A percentile compares a stretch with the other conserved stretches of the same genome.
phyloP scores from a whole-genome alignment of 208 protist species.

The Leishmania amazonensis region DNA sequence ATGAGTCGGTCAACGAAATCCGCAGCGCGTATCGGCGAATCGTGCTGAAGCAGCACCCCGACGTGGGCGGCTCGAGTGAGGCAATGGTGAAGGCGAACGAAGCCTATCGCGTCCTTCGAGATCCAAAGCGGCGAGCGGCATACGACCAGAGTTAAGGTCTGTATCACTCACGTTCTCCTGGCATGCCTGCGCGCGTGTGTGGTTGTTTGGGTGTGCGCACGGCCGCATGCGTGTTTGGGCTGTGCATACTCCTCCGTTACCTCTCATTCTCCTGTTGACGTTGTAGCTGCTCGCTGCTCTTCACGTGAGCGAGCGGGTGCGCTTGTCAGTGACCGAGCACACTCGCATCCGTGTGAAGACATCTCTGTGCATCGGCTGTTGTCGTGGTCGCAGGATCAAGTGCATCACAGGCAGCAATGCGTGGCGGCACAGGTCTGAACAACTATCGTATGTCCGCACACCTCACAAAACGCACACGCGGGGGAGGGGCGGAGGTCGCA shows the following conservation, averaged over 20 bases:
- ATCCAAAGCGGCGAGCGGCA: slow-evolving; percentile 92
- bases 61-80: slow-evolving; percentile 76
- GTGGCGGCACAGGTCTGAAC: not conserved
- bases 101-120: slow-evolving; percentile 98
- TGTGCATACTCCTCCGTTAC: no score
- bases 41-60: slow-evolving; percentile 82
- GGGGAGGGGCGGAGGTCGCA: not conserved
- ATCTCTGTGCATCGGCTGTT: not conserved
- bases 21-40: slow-evolving; percentile 81
- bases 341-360: not conserved
- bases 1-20: slow-evolving; percentile 91
- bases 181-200: not conserved
- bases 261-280: not conserved
- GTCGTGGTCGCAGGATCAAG: no score
- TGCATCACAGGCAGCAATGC: not conserved
- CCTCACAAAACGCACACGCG: not conserved
- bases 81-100: slow-evolving; percentile 81
- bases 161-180: not conserved
- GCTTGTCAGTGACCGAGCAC: not conserved
- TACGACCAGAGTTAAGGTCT: slow-evolving; percentile 88
- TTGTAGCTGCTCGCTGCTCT: not conserved
- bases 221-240: not conserved
- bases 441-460: not conserved
- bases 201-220: not conserved
- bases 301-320: not conserved